Evolutionary conservation across 2,329 filamentous ascomycete genomes (phyloP).

Genomic region (Trichophyton rubrum): DNA sequence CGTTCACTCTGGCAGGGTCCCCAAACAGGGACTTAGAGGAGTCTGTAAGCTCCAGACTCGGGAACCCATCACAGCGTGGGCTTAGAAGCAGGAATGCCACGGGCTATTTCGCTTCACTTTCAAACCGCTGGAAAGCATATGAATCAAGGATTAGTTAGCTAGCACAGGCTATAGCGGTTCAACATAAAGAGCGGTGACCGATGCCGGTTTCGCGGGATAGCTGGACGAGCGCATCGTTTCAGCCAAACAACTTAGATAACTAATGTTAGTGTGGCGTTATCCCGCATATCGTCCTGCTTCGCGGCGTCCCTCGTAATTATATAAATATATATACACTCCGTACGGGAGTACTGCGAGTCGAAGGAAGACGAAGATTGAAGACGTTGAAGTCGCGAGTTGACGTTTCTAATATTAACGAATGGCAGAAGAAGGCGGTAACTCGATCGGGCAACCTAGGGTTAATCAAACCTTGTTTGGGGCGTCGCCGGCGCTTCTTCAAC

Average conservation of each 20-base stretch:
- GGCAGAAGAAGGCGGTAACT: no score
- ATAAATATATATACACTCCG: not conserved
- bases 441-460: no score
- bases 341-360: not conserved
- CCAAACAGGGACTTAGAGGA: not conserved
- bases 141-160: not conserved
- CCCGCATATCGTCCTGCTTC: no score
- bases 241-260: not conserved
- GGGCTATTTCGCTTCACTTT: constrained; percentile 2
- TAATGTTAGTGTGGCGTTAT: not conserved
- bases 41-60: not conserved
- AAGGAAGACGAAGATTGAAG: no score
- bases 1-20: not conserved
- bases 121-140: not conserved
- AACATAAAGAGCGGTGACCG: constrained; percentile 1
- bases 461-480: no score
- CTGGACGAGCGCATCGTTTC: not conserved
- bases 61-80: constrained; percentile 2
- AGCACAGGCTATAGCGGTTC: not conserved
- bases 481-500: no score
- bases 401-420: no score
- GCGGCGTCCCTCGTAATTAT: not conserved
- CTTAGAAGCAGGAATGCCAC: not conserved
- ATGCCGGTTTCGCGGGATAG: not conserved
- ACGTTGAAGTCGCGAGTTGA: no score